Percentiles rank a stretch among this genome's conserved stretches.
These are phyloP conservation scores for Aspergillus pseudoterreus DNA, from an alignment of 2,329 filamentous ascomycete genomes.

Conservation along the genomic window DNA sequence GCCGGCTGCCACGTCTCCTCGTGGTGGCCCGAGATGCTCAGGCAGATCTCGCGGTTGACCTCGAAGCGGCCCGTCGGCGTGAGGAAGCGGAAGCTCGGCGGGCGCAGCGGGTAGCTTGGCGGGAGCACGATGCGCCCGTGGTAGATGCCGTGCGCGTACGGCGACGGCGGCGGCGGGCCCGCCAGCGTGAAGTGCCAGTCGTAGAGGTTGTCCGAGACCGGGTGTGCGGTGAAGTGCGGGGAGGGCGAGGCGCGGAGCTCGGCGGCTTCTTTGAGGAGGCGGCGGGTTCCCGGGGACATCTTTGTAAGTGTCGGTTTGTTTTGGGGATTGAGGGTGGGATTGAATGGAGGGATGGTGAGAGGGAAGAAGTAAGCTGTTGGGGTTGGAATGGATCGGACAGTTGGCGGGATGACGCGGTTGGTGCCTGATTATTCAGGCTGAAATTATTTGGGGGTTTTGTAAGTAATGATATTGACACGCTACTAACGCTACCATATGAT, in stretches of 20 bases:
- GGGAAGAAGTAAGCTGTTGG: neutral
- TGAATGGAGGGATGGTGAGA: neutral
- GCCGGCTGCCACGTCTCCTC: slow-evolving; percentile 99
- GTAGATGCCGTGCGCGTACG: slow-evolving; percentile 80
- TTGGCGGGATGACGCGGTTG: neutral
- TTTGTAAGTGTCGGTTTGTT: neutral
- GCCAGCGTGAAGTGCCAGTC: slow-evolving; percentile 99
- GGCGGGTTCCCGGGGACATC: slow-evolving; percentile 34
- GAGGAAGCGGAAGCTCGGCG: slow-evolving; percentile 91
- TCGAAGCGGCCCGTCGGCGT: slow-evolving; percentile 93
- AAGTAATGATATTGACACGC: neutral
- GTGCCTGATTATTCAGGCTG: neutral
- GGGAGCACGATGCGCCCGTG: slow-evolving; percentile 93
- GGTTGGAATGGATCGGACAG: neutral
- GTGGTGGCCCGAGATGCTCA: slow-evolving; percentile 90
- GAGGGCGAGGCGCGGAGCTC: slow-evolving; percentile 79
- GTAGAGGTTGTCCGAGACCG: slow-evolving; percentile 83
- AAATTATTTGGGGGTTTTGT: neutral
- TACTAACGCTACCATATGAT: slow-evolving; percentile 3
- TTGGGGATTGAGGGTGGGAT: neutral
- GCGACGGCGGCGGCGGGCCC: slow-evolving; percentile 73
- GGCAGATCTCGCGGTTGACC: slow-evolving; percentile 92
- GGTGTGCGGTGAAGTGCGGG: slow-evolving; percentile 78
- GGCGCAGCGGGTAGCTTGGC: slow-evolving; percentile 82
- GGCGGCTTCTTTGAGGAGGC: slow-evolving; percentile 72